These are phyloP conservation scores for Coccomyxa sp. DNA, from an alignment of 139 green algal species.

Conservation along the genomic window DNA sequence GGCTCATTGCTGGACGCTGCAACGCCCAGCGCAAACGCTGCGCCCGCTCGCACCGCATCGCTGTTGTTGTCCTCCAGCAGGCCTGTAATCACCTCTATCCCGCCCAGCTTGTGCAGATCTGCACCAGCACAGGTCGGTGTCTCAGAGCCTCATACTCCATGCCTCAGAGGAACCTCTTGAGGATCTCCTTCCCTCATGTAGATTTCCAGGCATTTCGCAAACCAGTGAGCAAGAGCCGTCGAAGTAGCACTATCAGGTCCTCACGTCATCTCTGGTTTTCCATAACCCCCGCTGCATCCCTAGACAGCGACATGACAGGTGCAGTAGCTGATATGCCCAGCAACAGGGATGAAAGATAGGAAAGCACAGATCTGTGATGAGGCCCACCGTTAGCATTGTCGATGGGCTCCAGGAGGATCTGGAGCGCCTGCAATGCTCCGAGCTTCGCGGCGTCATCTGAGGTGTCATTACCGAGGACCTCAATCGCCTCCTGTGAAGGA, in stretches of 20 bases:
- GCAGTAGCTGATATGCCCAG: background rate
- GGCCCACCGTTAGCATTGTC: slow-evolving; percentile 77
- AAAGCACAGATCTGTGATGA: background rate
- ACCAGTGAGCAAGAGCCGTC: background rate
- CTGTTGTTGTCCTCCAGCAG: slow-evolving; percentile 18
- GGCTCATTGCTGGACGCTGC: slow-evolving; percentile 72
- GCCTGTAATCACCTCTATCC: slow-evolving; percentile 46
- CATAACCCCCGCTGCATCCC: background rate
- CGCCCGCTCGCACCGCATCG: slow-evolving; percentile 36
- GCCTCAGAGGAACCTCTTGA: background rate
- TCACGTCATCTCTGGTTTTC: background rate
- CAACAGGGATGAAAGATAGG: background rate
- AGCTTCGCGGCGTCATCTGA: slow-evolving; percentile 13
- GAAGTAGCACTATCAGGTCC: background rate
- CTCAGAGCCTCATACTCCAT: background rate
- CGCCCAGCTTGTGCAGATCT: slow-evolving; percentile 72
- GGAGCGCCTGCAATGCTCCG: slow-evolving; percentile 52
- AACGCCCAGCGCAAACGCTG: slow-evolving; percentile 66
- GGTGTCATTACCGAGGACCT: background rate
- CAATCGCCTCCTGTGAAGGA: slow-evolving; percentile 11
- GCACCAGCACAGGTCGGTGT: slow-evolving; percentile 5
- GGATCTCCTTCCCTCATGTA: background rate
- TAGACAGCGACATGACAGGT: background rate
- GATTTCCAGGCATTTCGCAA: background rate
- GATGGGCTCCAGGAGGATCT: slow-evolving; percentile 71